Base-by-base conservation (phyloP, 1,284 basidiomycete species). In the Ganoderma lucidum region DNA sequence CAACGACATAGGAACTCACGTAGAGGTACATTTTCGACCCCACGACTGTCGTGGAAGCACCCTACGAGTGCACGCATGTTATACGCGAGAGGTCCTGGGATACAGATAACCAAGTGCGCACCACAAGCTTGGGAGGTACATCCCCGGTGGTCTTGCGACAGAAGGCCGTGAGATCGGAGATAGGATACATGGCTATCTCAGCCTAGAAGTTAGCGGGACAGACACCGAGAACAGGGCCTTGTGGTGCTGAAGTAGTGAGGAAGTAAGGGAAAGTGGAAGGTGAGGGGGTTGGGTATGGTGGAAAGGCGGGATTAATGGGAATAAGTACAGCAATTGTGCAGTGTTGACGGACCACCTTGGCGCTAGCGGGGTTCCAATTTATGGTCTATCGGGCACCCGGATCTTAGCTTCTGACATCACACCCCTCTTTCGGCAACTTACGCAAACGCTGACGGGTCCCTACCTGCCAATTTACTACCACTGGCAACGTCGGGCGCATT, bases 111-210 rank as follows among this genome's bases (percentile, higher is more conserved):
- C 32, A 65, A 63, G 35, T 64, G 87, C 93, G 74, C 82, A 96
- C 95, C 67, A 96, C 95, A 63, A 97, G 90, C 76, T 94, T 94
- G 59, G 93, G 90, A 15, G 96, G 96, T 35, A 96, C 91, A 87
- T 95, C 91, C 63, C 96, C 96, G 6, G 88, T 89, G 0, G 96
- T 94, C 79, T 90, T 90, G 75, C 93, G 87, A 77, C 90, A 92
- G 80, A 91, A 95, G 12, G 95, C 95, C 8, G 95, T 95, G 75
- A 97, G 86, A 82, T 96, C 93, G 75, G 93, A 93, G 75, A 95
- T 93, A 63, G 93, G 93, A 78, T 94, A 92, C 82, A 94, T 89
- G 64, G 63, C 51, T 62, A 59, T 64, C 28, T 30, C 42, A 51
- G 62, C 70, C 68, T 58, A 55, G 59, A 55, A 45, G 64, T 23